Base-by-base conservation (phyloP, 306 rosid genomes). In the Cyclanthera cordifolia region DNA sequence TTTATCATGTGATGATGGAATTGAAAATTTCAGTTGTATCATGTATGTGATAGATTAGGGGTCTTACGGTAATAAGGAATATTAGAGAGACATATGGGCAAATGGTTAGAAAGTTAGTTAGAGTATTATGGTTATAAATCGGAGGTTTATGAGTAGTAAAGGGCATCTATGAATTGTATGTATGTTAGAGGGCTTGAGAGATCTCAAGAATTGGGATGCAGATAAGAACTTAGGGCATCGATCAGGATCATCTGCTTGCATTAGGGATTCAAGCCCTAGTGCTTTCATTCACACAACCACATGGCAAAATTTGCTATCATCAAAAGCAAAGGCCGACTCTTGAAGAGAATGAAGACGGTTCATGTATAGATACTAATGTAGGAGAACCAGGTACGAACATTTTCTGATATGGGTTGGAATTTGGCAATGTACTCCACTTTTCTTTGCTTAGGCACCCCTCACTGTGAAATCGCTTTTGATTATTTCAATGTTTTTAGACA, bases 241-340 rank as follows among this genome's bases (percentile, higher is more conserved):
- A 73, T 63, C 93, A 0, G 80, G 54, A 66, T 15, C 79, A 74
- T 71, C 84, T 78, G 67, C 47, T 24, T 88, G 93, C 24, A 19
- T 16, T 32, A 84, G 88, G 81, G 98, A 87, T 23, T 60, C 93
- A 51, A 89, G 70, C 81, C 98, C 95, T 12, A 80, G 86, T 77
- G 87, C 93, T 8, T 84, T 83, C 70, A 83, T 92, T 76, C 98
- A 86, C 66, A 86, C 95, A 2, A 73, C 98, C 55, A 84, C 96
- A 6, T 72, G 87, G 78, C 88, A 89, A 64, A 94, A 83, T 81
- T 79, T 92, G 66, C 57, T 88, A 50, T 57, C 89, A 12, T 63
- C 96, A 15, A 92, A 89, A 78, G 98, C 80, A 74, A 89, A 92
- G 84, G 82, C 95, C 82, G 89, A 89, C 59, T 77, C 46, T 55